A percentile compares a stretch with the other conserved stretches of the same genome.
phyloP scores from a whole-genome alignment of 1,139 yeast genomes.

The Lodderomyces theae region DNA sequence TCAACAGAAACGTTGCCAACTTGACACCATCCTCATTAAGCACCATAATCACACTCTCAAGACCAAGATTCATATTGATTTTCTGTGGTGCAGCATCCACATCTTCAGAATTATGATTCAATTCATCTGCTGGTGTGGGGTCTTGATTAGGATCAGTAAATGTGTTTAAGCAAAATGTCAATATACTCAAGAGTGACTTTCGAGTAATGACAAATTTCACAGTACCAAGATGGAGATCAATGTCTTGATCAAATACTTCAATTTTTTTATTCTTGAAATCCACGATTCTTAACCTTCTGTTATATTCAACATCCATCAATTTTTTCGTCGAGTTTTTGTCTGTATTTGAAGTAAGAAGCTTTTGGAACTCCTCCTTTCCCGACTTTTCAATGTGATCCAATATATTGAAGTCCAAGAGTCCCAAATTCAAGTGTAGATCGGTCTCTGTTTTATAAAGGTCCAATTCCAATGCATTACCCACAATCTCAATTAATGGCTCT shows the following conservation, averaged over 20 bases:
- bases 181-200: constrained; percentile 69
- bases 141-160: constrained; percentile 79
- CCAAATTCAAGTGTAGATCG: constrained; percentile 66
- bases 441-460: constrained; percentile 57
- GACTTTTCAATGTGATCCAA: constrained; percentile 73
- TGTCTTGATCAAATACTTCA: constrained; percentile 76
- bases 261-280: constrained; percentile 53
- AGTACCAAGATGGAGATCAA: constrained; percentile 75
- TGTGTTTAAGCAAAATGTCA: constrained; percentile 81
- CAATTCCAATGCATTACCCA: constrained; percentile 64
- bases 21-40: constrained; percentile 82
- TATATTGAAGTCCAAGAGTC: constrained; percentile 62
- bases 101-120: constrained; percentile 60
- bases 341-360: constrained; percentile 64
- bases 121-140: constrained; percentile 62
- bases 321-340: constrained; percentile 36
- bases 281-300: constrained; percentile 61
- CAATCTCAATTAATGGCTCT: constrained; percentile 67
- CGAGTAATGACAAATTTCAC: constrained; percentile 75
- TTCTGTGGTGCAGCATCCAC: constrained; percentile 64
- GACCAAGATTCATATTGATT: constrained; percentile 63
- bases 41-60: constrained; percentile 73
- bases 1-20: constrained; percentile 73
- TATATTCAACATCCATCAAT: constrained; percentile 62
- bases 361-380: constrained; percentile 62